A percentile compares a stretch with the other conserved stretches of the same genome.
These are phyloP conservation scores for Magnolia officinalis DNA, from an alignment of 164 flowering plant species.

Conservation along the genomic window DNA sequence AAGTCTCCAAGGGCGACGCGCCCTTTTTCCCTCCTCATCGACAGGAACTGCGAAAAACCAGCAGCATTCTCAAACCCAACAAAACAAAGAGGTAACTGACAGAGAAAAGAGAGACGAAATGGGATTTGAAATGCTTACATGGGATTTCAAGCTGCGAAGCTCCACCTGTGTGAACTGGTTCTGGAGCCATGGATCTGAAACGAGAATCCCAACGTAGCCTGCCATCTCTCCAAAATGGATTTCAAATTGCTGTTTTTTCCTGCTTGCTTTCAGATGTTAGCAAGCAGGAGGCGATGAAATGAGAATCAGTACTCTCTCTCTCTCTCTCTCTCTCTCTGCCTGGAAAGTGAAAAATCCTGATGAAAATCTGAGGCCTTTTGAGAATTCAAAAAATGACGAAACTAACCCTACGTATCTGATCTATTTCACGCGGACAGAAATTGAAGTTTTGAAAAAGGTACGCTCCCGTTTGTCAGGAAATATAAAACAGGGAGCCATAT, in stretches of 20 bases:
- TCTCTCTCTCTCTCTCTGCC: too few relatives aligned
- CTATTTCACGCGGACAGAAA: neutral
- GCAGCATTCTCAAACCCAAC: neutral
- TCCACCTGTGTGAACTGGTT: slow-evolving; percentile 93
- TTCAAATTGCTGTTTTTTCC: neutral
- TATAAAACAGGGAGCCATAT: too few relatives aligned
- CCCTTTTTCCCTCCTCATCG: slow-evolving; percentile 71
- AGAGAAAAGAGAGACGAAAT: neutral
- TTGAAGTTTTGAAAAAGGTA: too few relatives aligned
- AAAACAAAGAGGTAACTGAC: neutral
- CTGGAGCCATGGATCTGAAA: slow-evolving; percentile 93
- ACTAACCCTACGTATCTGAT: slow-evolving; percentile 18
- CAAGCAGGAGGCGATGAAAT: neutral
- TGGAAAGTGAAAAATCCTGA: neutral
- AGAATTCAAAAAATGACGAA: slow-evolving; percentile 53
- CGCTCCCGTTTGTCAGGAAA: too few relatives aligned
- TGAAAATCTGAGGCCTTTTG: slow-evolving; percentile 5
- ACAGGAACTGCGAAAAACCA: slow-evolving; percentile 42
- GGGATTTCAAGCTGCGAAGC: slow-evolving; percentile 71
- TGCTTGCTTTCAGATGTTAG: slow-evolving; percentile 3
- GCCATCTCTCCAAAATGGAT: slow-evolving; percentile 34
- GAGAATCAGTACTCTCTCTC: neutral
- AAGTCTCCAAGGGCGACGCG: slow-evolving; percentile 52
- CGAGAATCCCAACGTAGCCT: slow-evolving; percentile 66
- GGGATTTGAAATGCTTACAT: slow-evolving; percentile 33